A percentile compares a stretch with the other conserved stretches of the same genome.
Conservation (phyloP, 495 filamentous ascomycete genomes). For the Hypoxylon cercidicola region DNA sequence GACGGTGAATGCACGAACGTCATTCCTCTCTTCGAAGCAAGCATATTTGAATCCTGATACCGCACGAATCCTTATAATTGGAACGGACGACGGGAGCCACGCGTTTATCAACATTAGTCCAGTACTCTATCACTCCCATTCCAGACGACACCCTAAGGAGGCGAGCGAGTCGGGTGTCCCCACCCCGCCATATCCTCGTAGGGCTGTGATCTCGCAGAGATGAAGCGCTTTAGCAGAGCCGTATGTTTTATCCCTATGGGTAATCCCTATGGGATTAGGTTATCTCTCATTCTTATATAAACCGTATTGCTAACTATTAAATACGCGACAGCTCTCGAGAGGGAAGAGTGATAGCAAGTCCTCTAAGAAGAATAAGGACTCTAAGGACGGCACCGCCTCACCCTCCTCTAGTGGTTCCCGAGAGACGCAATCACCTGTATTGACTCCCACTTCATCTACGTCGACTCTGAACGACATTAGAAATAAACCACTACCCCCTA, state of each 20-base stretch:
- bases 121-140: constrained; percentile 9
- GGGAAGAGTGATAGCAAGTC: constrained; percentile 91
- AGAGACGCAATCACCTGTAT: constrained; percentile 66
- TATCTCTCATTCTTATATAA: background rate
- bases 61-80: constrained; percentile 4
- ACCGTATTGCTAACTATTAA: constrained; percentile 25
- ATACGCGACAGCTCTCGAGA: constrained; percentile 84
- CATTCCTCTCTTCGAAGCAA: constrained; percentile 18
- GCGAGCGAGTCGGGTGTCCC: constrained; percentile 38
- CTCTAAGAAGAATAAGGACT: constrained; percentile 92
- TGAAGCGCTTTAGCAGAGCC: constrained; percentile 99
- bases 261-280: too few relatives aligned
- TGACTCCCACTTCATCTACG: constrained; percentile 84
- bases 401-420: constrained; percentile 70
- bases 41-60: constrained; percentile 14
- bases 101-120: constrained; percentile 21
- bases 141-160: constrained; percentile 16
- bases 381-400: constrained; percentile 79
- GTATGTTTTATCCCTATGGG: constrained; percentile 69
- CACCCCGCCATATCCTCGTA: constrained; percentile 46
- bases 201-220: constrained; percentile 66
- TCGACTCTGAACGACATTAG: constrained; percentile 86
- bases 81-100: constrained; percentile 9
- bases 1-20: constrained; percentile 32
- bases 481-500: constrained; percentile 79